Base-by-base conservation (phyloP, 352 stramenopile species). In the Phytopythium delawarense region DNA sequence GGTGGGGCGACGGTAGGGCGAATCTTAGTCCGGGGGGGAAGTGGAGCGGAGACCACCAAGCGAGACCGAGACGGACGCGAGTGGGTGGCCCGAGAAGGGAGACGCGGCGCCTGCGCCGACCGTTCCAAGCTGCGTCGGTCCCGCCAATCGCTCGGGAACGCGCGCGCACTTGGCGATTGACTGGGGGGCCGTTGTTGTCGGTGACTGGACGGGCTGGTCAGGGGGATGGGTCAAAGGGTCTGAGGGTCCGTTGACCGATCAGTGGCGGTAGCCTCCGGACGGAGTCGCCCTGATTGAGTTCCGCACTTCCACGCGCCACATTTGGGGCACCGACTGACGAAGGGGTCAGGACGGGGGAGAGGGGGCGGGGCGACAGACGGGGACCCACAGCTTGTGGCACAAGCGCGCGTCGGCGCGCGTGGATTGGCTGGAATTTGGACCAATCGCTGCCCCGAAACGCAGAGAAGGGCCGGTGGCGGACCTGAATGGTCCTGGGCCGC, bases 21-120 rank as follows among this genome's bases (percentile, higher is more conserved):
- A 28, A 61, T 53, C 23, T 58, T 46, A 63, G 61, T 52, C 28
- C 51, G 52, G 28, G 8, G 30, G 48, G 50, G 11, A 30, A 57
- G 60, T 28, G 54, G n/a, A 12, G 53, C 52, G 56, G 55, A 35
- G n/a, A 46, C 15, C 15, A 2, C 15, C 37, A 20, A 16, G 15
- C 11, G 37, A 44, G 37, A 20, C 3, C 12, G 40, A n/a, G 40
- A 7, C 34, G 34, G 34, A 39, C 18, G 40, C 3, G 40, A 21
- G 44, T 28, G 42, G 57, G 18, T 55, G 34, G 32, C 21, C 16
- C 7, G 25, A 44, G 32, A 23, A 39, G 20, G 16, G 9, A 18
- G 28, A 16, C 25, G 37, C 32, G 28, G 50, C n/a, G 51, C 32
- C 18, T 44, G 51, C 51, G 32, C 11, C 28, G 52, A 58, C 18